Percentiles rank a stretch among this genome's conserved stretches.
These are phyloP conservation scores for Suillus subalutaceus DNA, from an alignment of 768 basidiomycete genomes.

Conservation along the genomic window DNA sequence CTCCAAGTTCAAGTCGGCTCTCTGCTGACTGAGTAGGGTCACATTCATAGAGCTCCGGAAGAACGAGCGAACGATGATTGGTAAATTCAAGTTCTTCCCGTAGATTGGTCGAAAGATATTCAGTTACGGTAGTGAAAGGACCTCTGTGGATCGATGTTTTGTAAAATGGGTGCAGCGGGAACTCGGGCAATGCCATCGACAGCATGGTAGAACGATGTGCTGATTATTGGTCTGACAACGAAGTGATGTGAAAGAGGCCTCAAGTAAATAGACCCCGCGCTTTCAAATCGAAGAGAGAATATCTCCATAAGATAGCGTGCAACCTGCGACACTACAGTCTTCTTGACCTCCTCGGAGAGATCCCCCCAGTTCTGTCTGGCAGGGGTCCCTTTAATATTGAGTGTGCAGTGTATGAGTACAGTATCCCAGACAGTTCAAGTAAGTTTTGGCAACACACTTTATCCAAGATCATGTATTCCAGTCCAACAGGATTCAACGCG, in stretches of 20 bases:
- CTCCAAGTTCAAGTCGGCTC: slow-evolving; percentile 10
- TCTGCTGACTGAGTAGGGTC: not conserved
- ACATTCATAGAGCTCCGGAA: not conserved
- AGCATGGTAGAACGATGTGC: not conserved
- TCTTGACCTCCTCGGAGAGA: not conserved
- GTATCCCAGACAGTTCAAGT: not conserved
- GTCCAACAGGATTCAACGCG: not conserved
- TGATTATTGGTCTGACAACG: not conserved
- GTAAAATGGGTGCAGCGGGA: not conserved
- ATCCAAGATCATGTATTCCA: not conserved
- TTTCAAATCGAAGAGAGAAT: slow-evolving; percentile 3
- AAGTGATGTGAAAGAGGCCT: not conserved
- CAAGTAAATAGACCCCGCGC: slow-evolving; percentile 1
- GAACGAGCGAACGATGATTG: not conserved
- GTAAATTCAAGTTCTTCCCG: not conserved
- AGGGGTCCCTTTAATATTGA: not conserved
- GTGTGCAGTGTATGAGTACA: not conserved
- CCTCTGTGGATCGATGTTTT: not conserved
- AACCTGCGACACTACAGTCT: slow-evolving; percentile 1
- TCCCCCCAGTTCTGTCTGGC: not conserved
- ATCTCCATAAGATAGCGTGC: slow-evolving; percentile 3
- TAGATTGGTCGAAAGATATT: not conserved
- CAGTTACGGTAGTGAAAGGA: not conserved
- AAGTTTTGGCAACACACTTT: not conserved
- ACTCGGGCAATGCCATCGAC: not conserved